A percentile compares a stretch with the other conserved stretches of the same genome.
Evolutionary conservation across 75 land plant genomes (phyloP).

Genomic region (Cryptomeria japonica): DNA sequence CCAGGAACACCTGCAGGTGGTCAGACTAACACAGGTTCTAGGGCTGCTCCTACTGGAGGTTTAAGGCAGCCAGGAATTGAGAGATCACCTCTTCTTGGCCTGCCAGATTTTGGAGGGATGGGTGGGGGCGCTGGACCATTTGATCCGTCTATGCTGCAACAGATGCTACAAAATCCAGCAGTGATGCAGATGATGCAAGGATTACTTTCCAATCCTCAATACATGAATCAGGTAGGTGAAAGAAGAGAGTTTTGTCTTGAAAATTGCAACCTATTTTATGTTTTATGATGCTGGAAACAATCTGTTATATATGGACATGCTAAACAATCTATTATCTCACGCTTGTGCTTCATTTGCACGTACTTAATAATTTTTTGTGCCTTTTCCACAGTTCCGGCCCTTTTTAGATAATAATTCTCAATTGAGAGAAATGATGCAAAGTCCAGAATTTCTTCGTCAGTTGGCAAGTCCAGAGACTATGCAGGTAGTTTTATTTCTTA

Average conservation of each 20-base stretch:
- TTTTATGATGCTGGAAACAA: not conserved
- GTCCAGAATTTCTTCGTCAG: constrained; percentile 80
- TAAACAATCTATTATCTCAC: not conserved
- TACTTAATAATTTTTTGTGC: constrained; percentile 18
- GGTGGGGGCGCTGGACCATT: constrained; percentile 34
- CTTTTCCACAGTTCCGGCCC: constrained; percentile 58
- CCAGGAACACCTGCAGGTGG: constrained; percentile 37
- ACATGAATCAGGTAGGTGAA: constrained; percentile 75
- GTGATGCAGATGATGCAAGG: constrained; percentile 83
- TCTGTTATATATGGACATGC: not conserved
- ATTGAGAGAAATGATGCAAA: constrained; percentile 93
- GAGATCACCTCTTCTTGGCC: constrained; percentile 51
- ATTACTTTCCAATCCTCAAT: constrained; percentile 80
- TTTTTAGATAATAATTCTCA: constrained; percentile 75
- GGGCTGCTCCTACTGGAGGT: constrained; percentile 37
- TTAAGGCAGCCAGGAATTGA: constrained; percentile 37
- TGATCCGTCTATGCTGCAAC: constrained; percentile 61
- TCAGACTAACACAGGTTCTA: constrained; percentile 32
- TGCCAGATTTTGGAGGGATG: constrained; percentile 55
- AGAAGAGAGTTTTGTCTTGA: not conserved
- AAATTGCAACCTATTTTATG: not conserved
- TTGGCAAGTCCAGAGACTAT: constrained; percentile 78
- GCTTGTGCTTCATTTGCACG: constrained; percentile 3
- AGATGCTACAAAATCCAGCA: constrained; percentile 85
- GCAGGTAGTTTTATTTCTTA: constrained; percentile 54